phyloP scores from a whole-genome alignment of 805 yeast genomes.

The Clavispora fructus region DNA sequence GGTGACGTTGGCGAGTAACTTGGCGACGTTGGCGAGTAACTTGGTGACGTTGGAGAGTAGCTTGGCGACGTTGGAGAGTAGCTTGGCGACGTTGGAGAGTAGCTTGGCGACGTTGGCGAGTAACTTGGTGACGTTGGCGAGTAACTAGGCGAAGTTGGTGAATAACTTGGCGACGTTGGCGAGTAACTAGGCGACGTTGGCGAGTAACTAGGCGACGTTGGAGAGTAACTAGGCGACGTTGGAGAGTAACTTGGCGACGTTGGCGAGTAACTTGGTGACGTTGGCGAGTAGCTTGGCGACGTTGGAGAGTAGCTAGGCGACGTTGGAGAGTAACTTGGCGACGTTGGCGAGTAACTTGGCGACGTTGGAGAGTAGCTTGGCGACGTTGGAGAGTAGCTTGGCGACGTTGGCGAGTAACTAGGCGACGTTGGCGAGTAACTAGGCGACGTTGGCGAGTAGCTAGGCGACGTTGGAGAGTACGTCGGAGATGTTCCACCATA shows the following conservation, averaged over 20 bases:
- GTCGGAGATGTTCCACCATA: slow-evolving; percentile 28
- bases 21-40: slow-evolving; percentile 72
- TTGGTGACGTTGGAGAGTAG: slow-evolving; percentile 71
- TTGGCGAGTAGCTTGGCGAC: slow-evolving; percentile 60
- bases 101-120: slow-evolving; percentile 76
- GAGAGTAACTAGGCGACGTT: slow-evolving; percentile 65
- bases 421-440: slow-evolving; percentile 77
- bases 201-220: slow-evolving; percentile 68
- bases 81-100: slow-evolving; percentile 75
- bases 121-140: slow-evolving; percentile 79
- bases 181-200: slow-evolving; percentile 74
- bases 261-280: slow-evolving; percentile 60
- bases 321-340: slow-evolving; percentile 58
- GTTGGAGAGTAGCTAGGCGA: slow-evolving; percentile 61
- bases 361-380: slow-evolving; percentile 62
- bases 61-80: slow-evolving; percentile 76
- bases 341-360: slow-evolving; percentile 57
- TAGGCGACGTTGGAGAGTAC: slow-evolving; percentile 16
- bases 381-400: slow-evolving; percentile 59
- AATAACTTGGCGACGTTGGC: slow-evolving; percentile 70
- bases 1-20: slow-evolving; percentile 72
- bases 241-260: slow-evolving; percentile 63
- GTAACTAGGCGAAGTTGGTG: slow-evolving; percentile 79
- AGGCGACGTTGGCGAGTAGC: slow-evolving; percentile 67
- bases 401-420: slow-evolving; percentile 69